phyloP scores from a whole-genome alignment of 768 basidiomycete genomes.

The Lyophyllum semitale region DNA sequence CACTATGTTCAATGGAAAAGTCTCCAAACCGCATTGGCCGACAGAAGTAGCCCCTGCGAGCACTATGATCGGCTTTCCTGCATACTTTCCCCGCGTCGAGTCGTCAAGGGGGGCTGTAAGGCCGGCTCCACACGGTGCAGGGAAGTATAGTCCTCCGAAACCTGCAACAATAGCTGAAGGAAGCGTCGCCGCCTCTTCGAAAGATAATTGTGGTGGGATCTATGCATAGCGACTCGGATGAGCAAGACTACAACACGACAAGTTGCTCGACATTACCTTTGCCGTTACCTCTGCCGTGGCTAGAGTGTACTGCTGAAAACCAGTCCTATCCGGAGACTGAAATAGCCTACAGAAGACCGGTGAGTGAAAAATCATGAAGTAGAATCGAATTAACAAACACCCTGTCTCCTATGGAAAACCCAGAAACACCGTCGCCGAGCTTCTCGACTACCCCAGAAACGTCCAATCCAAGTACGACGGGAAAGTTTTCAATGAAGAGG shows the following conservation, averaged over 20 bases:
- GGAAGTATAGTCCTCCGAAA: no score
- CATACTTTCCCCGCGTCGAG: no score
- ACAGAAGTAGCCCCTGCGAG: no score
- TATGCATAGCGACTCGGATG: slow-evolving; percentile 26
- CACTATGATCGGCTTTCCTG: no score
- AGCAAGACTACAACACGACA: slow-evolving; percentile 20
- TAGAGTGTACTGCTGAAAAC: slow-evolving; percentile 29
- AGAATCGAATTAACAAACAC: slow-evolving; percentile 40
- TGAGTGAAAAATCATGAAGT: not conserved
- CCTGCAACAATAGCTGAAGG: slow-evolving; percentile 29
- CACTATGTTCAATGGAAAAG: slow-evolving; percentile 12
- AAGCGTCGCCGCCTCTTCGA: slow-evolving; percentile 38
- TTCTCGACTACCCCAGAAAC: no score
- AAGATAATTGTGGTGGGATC: no score
- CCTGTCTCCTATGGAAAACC: slow-evolving; percentile 52
- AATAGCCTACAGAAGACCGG: not conserved
- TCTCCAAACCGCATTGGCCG: no score
- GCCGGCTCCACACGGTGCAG: slow-evolving; percentile 26
- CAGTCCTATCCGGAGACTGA: no score
- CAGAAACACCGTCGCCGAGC: no score
- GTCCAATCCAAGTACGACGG: no score
- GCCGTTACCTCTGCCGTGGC: no score
- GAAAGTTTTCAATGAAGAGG: slow-evolving; percentile 40
- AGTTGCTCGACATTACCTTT: slow-evolving; percentile 27
- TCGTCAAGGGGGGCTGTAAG: slow-evolving; percentile 34